Evolutionary conservation across 1,284 basidiomycete species (phyloP).

Genomic region (Apiotrichum gracile): DNA sequence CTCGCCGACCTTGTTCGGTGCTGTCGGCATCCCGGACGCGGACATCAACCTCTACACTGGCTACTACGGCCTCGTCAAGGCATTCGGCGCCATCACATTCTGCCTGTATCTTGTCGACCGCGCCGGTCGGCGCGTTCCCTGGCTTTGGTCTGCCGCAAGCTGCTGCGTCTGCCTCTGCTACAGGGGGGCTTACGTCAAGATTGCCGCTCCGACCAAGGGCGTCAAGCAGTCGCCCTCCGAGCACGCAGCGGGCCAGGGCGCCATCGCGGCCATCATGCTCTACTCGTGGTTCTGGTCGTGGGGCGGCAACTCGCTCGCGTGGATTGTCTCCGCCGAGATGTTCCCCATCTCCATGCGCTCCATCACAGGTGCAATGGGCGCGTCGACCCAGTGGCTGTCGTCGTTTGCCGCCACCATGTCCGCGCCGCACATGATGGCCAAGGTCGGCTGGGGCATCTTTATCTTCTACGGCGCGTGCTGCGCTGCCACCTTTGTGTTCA

Average conservation of each 20-base stretch:
- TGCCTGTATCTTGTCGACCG: constrained; percentile 31
- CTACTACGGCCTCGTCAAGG: constrained; percentile 46
- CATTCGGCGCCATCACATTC: constrained; percentile 22
- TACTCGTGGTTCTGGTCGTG: constrained; percentile 23
- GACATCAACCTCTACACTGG: constrained; percentile 42
- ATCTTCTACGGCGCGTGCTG: constrained; percentile 36
- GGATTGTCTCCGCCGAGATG: constrained; percentile 30
- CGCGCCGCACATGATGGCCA: constrained; percentile 24
- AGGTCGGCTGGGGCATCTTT: constrained; percentile 25
- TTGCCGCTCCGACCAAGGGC: constrained; percentile 16
- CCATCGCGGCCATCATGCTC: constrained; percentile 29
- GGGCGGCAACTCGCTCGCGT: constrained; percentile 28
- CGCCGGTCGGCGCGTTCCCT: constrained; percentile 29
- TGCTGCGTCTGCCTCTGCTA: constrained; percentile 26
- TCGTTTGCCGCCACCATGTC: constrained; percentile 33
- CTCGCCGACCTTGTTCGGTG: constrained; percentile 28
- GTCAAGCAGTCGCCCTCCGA: constrained; percentile 14
- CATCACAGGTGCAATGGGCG: constrained; percentile 27
- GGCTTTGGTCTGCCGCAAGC: constrained; percentile 21
- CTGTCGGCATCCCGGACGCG: constrained; percentile 30
- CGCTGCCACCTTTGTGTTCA: constrained; percentile 23
- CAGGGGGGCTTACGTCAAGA: constrained; percentile 25
- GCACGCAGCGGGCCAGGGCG: constrained; percentile 20
- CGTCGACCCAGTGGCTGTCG: constrained; percentile 27
- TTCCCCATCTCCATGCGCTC: constrained; percentile 29